Base-by-base conservation (phyloP, 768 basidiomycete genomes). In the Phanerochaete carnosa region DNA sequence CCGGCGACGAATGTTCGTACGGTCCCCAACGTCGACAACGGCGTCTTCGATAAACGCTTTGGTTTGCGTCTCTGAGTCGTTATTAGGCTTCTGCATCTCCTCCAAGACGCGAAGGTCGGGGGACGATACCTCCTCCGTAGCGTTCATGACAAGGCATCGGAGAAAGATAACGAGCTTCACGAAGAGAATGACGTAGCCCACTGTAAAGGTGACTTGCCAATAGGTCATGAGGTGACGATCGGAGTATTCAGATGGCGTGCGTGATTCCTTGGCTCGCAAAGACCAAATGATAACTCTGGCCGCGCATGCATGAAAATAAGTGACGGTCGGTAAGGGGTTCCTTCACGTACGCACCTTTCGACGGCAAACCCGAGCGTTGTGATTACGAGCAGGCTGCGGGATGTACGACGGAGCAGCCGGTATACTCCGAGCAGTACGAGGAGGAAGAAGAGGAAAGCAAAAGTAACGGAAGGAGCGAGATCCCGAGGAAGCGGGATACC, bases 381-480 rank as follows among this genome's bases (percentile, higher is more conserved):
- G 13, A 69, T 16, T 8, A 7, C 58, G 22, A 3, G 62, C 25
- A 57, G 7, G 25, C 60, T 66, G 26, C 68, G 59, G 5, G 66
- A 65, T 1, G 29, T 19, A 0, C 26, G 54, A 13, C 55, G 32
- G 23, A 45, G 15, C 13, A 62, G 37, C 11, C 68, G 65, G 54
- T 59, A 66, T 16, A 64, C 6, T 11, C 47, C 53, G 15, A 66
- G 26, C 8, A 68, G 62, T 16, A 64, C 23, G 15, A 68, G 61
- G 13, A 63, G 30, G 22, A 25, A 62, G 52, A 67, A 69, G 5
- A 63, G 55, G 4, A 60, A 46, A 7, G 64, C 45, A 55, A 71
- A 70, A 4, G 69, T n/a, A 50, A 70, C 65, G 15, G 69, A 68
- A 11, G 70, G 70, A 13, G 55, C 69, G 39, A 67, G 64, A 59